Conservation (phyloP, 1,139 yeast genomes). For the Yamadazyma buinensis region DNA sequence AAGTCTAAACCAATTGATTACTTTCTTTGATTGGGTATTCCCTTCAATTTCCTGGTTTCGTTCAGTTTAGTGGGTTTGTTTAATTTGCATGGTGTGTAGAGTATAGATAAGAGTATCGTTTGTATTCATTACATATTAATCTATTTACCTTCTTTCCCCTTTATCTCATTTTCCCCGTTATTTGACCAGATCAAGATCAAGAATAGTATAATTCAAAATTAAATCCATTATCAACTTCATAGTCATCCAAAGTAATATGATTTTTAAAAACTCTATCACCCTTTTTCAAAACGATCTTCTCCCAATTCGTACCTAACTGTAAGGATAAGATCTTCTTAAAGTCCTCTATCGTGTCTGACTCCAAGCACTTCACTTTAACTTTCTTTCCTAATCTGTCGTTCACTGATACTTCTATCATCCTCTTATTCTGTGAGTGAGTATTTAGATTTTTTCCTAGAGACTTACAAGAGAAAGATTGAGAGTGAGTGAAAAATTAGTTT, state of each 20-base stretch:
- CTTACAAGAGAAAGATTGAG: too few relatives aligned
- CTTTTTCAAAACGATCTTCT: constrained; percentile 64
- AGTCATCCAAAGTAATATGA: constrained; percentile 86
- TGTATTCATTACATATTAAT: too few relatives aligned
- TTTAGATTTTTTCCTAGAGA: too few relatives aligned
- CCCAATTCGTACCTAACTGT: constrained; percentile 74
- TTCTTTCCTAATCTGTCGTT: constrained; percentile 76
- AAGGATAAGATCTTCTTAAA: constrained; percentile 79
- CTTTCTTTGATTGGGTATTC: too few relatives aligned
- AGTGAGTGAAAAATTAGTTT: background rate
- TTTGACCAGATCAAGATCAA: constrained; percentile 16
- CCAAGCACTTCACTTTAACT: constrained; percentile 79
- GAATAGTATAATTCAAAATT: constrained; percentile 79
- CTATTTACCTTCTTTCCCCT: too few relatives aligned
- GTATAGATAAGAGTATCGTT: too few relatives aligned
- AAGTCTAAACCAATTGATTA: constrained; percentile 59
- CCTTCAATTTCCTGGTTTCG: too few relatives aligned
- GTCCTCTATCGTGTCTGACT: constrained; percentile 87
- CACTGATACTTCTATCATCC: constrained; percentile 34
- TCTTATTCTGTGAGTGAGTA: too few relatives aligned
- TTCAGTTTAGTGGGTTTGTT: too few relatives aligned
- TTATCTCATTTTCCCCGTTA: too few relatives aligned
- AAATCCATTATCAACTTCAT: constrained; percentile 89
- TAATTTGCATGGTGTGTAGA: too few relatives aligned
- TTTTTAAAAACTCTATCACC: constrained; percentile 83